phyloP scores from a whole-genome alignment of 2,329 filamentous ascomycete species.

The Pseudogymnoascus sp. region DNA sequence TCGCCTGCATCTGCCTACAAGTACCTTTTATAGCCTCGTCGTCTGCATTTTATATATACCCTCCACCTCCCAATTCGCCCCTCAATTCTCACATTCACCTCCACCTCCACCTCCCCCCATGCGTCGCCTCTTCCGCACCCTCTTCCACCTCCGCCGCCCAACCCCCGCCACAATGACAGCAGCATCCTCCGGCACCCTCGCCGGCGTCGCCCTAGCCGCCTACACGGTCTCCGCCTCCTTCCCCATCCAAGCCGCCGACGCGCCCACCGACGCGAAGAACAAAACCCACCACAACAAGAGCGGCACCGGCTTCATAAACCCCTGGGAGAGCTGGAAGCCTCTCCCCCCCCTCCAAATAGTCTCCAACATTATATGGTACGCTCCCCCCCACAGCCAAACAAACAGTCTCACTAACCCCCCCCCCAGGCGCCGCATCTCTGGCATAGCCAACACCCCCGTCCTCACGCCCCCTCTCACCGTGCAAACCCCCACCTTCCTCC shows the following conservation, averaged over 20 bases:
- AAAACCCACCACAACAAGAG: slow-evolving; percentile 42
- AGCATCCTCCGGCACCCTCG: not conserved
- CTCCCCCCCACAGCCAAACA: slow-evolving; percentile 8
- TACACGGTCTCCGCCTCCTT: not conserved
- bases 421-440: slow-evolving; percentile 18
- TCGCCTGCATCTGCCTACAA: slow-evolving; percentile 1
- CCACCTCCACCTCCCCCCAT: not conserved
- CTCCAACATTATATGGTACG: slow-evolving; percentile 31
- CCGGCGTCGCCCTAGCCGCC: not conserved
- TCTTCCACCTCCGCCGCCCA: not conserved
- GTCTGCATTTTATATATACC: not conserved
- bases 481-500: slow-evolving; percentile 49
- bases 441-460: slow-evolving; percentile 36
- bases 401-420: not conserved
- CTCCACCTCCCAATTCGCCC: not conserved
- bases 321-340: slow-evolving; percentile 45
- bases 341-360: slow-evolving; percentile 27
- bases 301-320: slow-evolving; percentile 47
- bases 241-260: not conserved
- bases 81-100: not conserved
- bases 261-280: slow-evolving; percentile 28
- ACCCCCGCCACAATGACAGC: not conserved
- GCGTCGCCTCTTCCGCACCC: not conserved
- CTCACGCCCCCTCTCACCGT: slow-evolving; percentile 54
- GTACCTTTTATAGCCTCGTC: not conserved